Evolutionary conservation across 2,329 filamentous ascomycete species (phyloP), one percentile per base, ranked within the genome.

Genomic region (Cladosporium sp.): DNA sequence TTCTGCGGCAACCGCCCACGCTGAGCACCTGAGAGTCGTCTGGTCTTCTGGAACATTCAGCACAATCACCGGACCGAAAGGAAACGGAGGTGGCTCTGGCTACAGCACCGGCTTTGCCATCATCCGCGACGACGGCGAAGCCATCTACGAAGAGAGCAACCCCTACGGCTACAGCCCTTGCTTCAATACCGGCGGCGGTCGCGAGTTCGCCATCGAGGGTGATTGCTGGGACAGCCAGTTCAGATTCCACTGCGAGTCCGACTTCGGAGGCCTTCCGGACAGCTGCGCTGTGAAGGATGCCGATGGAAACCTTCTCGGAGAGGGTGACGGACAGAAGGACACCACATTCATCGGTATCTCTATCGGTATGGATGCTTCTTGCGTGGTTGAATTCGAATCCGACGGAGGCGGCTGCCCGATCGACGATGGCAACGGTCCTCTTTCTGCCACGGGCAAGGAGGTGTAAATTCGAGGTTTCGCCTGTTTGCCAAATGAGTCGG

Each of bases 11-110:
- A 32, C 29, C 17, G 41, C n/a, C 2, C 41, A 43, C 13, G 41
- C 41, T 20, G 41, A 43, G 27, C 41, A 43, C 29, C 27, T 43
- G 7, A 32, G 41, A 43, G 41, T 32, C 29, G 41, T 43, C 15
- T 43, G 27, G 27, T 43, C 41, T 2, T 19, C 27, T n/a, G 41
- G 41, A 11, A 13, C 7, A 3, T 43, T 43, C 41, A 34, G 41
- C 41, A 34, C 41, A 9, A 43, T 43, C 4, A 20, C 15, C 12
- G 41, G 41, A 19, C 41, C 41, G 4, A 20, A 19, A 15, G 42
- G 42, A n/a, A 11, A 17, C 4, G 42, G 42, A 1, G 30, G 42
- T 15, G 42, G 19, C 8, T 36, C 29, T 15, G 29, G 42, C 12
- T n/a, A 22, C 17, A 8, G 19, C 29, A n/a, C 29, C 15, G 29